Base-by-base conservation (phyloP, 1,139 yeast species). In the Lodderomyces parapsilosis region DNA sequence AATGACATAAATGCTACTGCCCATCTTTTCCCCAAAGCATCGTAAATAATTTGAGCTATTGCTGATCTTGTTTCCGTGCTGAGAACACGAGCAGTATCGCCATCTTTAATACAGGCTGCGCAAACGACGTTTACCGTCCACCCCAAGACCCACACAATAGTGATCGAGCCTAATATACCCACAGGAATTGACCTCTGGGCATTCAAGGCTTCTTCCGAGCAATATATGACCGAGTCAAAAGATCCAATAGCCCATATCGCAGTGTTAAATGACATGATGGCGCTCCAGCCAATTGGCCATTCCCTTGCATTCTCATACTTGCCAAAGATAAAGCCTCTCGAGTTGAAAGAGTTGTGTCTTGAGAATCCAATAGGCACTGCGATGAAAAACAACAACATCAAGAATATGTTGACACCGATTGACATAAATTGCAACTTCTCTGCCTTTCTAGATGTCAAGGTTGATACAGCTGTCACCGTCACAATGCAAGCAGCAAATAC, bases 191-290 rank as follows among this genome's bases (percentile, higher is more conserved):
- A 80, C 41, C 65, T 68, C 15, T 81, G 69, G n/a, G 90, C 87
- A 54, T 81, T 76, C 34, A 69, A 67, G 22, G 86, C 85, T 57
- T 84, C 91, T 59, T 84, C 91, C 15, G 82, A 73, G 76, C 82
- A 78, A 60, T 83, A 90, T 40, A 83, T 81, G 51, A 85, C 81
- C 6, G 86, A 77, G 58, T 84, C 91, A 56, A 81, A 83, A 0
- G 86, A 83, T 49, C 81, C 81, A 55, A 79, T 78, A 13, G 82
- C 76, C 85, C 85, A 79, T 41, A 78, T 76, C 1, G 15, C 10
- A 85, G 81, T 2, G 86, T 81, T 73, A 81, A 74, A 75, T 83
- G 76, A 15, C 81, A 71, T 39, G 77, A 60, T 52, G 58, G 57
- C 5, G 78, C 60, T 56, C 78, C 80, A 40, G 80, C 15, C 30